Evolutionary conservation across 208 protist genomes (phyloP).

Genomic region (Acanthamoeba divionensis): DNA sequence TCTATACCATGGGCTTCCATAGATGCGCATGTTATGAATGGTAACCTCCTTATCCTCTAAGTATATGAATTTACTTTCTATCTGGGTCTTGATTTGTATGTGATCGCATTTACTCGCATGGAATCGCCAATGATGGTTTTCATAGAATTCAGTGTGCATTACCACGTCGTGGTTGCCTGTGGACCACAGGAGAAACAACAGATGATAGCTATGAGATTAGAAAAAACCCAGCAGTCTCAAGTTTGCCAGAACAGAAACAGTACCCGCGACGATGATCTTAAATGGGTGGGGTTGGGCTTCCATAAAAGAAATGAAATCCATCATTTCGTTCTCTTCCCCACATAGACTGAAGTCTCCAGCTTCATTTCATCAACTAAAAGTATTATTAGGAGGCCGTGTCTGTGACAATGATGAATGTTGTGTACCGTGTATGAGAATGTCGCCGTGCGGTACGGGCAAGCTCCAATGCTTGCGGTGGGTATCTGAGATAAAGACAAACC

Average conservation of each 20-base stretch:
- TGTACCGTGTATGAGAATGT: slow-evolving; percentile 36
- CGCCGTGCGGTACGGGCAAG: background rate
- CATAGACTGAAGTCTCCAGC: slow-evolving; percentile 46
- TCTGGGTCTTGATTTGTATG: background rate
- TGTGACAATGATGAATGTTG: background rate
- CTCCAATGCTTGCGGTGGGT: slow-evolving; percentile 16
- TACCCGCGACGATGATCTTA: slow-evolving; percentile 28
- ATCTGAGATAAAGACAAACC: slow-evolving; percentile 49
- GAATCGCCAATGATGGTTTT: slow-evolving; percentile 31
- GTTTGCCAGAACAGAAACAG: background rate
- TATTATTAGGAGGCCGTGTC: background rate
- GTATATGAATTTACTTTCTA: background rate
- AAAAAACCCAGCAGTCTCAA: background rate
- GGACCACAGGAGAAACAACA: no score
- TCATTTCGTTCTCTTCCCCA: slow-evolving; percentile 23
- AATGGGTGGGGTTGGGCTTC: background rate
- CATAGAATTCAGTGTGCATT: slow-evolving; percentile 45
- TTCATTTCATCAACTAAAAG: background rate
- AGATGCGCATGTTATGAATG: background rate
- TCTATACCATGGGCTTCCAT: background rate
- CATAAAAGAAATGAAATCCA: slow-evolving; percentile 17
- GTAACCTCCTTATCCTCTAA: background rate
- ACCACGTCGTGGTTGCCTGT: slow-evolving; percentile 46
- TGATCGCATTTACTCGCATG: background rate
- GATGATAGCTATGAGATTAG: background rate